A percentile compares a stretch with the other conserved stretches of the same genome.
Conservation (phyloP, 2,329 filamentous ascomycete genomes). For the Aureobasidium leucospermi region DNA sequence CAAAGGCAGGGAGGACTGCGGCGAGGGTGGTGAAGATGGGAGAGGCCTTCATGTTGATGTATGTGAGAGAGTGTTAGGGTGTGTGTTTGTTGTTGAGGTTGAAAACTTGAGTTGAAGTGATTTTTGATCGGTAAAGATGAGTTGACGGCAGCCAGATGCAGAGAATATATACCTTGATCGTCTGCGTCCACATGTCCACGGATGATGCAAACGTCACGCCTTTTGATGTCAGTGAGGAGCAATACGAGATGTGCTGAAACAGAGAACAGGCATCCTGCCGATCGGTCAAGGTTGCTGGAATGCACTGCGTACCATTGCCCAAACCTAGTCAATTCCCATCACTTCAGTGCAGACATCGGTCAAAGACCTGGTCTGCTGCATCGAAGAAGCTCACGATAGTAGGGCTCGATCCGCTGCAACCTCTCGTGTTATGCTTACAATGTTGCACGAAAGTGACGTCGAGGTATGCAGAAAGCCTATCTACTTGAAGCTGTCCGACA, state of each 20-base stretch:
- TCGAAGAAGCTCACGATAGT: not conserved
- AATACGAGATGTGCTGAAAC: conserved; percentile 6
- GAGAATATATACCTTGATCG: not conserved
- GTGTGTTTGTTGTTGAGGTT: not conserved
- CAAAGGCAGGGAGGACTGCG: conserved; percentile 5
- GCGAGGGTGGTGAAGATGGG: not conserved
- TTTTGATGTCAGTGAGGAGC: not conserved
- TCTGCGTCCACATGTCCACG: not conserved
- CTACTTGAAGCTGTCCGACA: not conserved
- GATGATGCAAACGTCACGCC: not conserved
- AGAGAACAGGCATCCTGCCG: not conserved
- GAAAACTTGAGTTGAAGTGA: not conserved
- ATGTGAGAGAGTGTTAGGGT: not conserved
- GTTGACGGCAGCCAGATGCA: too few species aligned
- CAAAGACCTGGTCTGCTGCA: not conserved
- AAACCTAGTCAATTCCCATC: not conserved
- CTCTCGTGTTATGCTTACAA: not conserved
- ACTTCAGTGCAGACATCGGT: not conserved
- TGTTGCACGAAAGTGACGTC: not conserved
- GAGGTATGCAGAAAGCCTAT: not conserved
- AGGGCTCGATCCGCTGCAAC: not conserved
- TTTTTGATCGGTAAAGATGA: not conserved
- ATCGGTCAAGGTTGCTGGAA: not conserved
- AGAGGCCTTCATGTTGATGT: not conserved
- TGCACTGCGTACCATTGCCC: not conserved